Evolutionary conservation across 768 basidiomycete genomes (phyloP), one percentile per base, ranked within the genome.

Genomic region (Candolleomyces efflorescens): DNA sequence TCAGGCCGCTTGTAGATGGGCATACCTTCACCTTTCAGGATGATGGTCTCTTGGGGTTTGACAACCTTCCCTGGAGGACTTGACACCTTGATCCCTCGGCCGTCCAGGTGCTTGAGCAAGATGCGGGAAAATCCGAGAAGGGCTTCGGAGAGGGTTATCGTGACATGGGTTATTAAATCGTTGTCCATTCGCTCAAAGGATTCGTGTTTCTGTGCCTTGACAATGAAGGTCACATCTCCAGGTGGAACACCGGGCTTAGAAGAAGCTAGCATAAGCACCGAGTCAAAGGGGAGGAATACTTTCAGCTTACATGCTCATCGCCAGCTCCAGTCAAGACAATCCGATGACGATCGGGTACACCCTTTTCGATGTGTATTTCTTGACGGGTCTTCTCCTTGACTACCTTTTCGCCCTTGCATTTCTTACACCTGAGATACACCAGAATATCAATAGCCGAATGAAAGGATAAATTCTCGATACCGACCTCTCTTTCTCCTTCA

Each of bases 51-150:
- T 11, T 85, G 85, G 3, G 85, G 80, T 60, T 85, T 83, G 66
- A 95, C 82, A 26, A 94, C 83, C 68, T 87, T 89, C 7, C 87
- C 85, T 0, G 82, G 78, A 4, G 90, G 90, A 62, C 83, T 87
- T 0, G 84, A 73, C 12, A 97, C 82, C 38, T 83, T 84, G 53
- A 98, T 79, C n/a, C 94, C 94, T 13, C 94, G 84, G 10, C 94
- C 94, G 67, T 99, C 96, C 27, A 99, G 79, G 69, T 99, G 96
- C 6, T 87, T 90, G 57, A 99, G 75, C 22, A 97, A 73, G 60
- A 98, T 87, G 24, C 96, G 85, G 48, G 87, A 90, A 75, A 99
- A 95, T n/a, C 96, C 96, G 54, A 97, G 81, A 10, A 98, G 81
- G 3, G 94, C 92, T 72, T 99, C 96, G 10, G 94, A 95, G 26